Evolutionary conservation across 495 filamentous ascomycete genomes (phyloP).

Genomic region (Penicillium alfredii): DNA sequence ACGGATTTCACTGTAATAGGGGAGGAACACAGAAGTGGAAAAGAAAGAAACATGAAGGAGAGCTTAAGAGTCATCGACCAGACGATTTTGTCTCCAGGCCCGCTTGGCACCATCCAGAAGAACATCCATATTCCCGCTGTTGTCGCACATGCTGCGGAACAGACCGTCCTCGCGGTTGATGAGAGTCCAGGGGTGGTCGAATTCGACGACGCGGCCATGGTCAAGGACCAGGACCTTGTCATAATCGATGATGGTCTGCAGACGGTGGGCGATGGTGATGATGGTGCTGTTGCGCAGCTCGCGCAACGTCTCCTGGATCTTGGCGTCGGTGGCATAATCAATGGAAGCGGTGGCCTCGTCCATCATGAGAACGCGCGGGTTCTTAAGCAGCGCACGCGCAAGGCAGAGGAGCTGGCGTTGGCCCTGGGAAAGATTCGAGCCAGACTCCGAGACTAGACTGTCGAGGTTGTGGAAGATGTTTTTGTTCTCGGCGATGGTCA

Average conservation of each 20-base stretch:
- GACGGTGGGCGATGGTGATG: constrained; percentile 95
- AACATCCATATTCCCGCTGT: constrained; percentile 76
- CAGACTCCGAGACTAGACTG: constrained; percentile 82
- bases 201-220: constrained; percentile 82
- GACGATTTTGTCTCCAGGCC: constrained; percentile 51
- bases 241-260: constrained; percentile 96
- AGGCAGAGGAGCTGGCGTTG: constrained; percentile 94
- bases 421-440: constrained; percentile 93
- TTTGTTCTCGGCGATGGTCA: constrained; percentile 60
- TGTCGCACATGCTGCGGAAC: constrained; percentile 93
- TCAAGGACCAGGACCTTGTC: constrained; percentile 98
- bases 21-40: neutral
- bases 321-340: constrained; percentile 91
- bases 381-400: constrained; percentile 87
- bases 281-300: constrained; percentile 83
- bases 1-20: no score
- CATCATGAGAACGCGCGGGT: constrained; percentile 91
- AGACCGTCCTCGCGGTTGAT: constrained; percentile 59
- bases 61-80: constrained; percentile 44
- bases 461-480: constrained; percentile 90
- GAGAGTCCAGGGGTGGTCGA: constrained; percentile 76
- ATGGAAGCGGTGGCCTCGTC: constrained; percentile 98
- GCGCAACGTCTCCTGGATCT: constrained; percentile 92
- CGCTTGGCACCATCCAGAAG: constrained; percentile 72
- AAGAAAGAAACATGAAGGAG: neutral